These are phyloP conservation scores for Sporobolomyces pararoseus DNA, from an alignment of 768 basidiomycete genomes.

Conservation along the genomic window DNA sequence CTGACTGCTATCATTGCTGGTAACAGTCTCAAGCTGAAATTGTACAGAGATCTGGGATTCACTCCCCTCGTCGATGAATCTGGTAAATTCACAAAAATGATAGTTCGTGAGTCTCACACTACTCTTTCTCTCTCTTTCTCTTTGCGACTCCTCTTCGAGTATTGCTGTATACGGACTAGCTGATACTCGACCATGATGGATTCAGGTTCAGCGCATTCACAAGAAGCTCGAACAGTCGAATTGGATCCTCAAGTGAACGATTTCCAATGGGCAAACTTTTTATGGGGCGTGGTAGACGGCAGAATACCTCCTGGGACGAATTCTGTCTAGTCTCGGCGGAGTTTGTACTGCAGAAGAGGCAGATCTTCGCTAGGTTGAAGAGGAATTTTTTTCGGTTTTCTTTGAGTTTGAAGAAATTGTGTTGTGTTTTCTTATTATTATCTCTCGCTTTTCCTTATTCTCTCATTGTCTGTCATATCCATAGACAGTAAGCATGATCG, in stretches of 20 bases:
- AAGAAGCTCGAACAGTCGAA: slow-evolving; percentile 32
- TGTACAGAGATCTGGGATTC: slow-evolving; percentile 41
- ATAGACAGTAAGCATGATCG: no score
- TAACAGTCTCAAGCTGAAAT: slow-evolving; percentile 31
- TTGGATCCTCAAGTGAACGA: slow-evolving; percentile 20
- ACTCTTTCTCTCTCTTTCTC: background rate
- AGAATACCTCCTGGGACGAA: background rate
- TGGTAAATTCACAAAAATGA: slow-evolving; percentile 31
- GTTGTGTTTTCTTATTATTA: no score
- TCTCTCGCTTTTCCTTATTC: no score
- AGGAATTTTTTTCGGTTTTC: no score
- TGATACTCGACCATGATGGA: no score
- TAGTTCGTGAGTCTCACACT: slow-evolving; percentile 31
- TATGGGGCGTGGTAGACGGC: slow-evolving; percentile 26
- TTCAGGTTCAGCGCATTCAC: slow-evolving; percentile 23
- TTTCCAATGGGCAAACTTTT: slow-evolving; percentile 32
- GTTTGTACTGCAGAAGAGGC: no score
- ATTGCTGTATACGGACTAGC: no score
- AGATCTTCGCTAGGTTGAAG: no score
- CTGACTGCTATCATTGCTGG: background rate
- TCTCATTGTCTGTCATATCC: no score
- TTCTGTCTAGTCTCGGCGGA: no score
- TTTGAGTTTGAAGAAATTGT: no score
- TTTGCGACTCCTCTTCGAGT: background rate
- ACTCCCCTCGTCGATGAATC: slow-evolving; percentile 21